Conservation (phyloP, 78 protist species). For the Bigelowiella natans region DNA sequence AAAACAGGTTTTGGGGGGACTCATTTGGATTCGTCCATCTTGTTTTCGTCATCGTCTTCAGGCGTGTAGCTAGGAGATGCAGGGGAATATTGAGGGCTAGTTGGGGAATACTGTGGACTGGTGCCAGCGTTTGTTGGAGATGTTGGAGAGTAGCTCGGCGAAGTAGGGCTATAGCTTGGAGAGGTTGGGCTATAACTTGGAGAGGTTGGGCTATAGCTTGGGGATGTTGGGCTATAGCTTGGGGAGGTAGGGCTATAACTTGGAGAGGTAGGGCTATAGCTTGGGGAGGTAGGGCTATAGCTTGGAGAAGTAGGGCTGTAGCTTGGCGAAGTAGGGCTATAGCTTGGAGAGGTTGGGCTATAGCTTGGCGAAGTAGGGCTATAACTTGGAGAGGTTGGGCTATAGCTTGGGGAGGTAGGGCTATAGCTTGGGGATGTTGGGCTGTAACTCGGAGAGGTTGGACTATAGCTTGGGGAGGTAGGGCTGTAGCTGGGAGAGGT, state of each 20-base stretch:
- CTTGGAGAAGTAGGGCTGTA: constrained; percentile 1
- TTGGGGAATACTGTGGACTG: neutral
- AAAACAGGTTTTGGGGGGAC: too few relatives aligned
- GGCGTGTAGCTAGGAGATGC: neutral
- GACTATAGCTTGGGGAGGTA: too few relatives aligned
- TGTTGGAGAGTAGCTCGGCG: constrained; percentile 33
- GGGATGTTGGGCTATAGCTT: constrained; percentile 40
- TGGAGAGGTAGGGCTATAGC: constrained; percentile 34
- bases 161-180: constrained; percentile 14
- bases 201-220: constrained; percentile 12
- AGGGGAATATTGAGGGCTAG: neutral
- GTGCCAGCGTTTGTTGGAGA: constrained; percentile 26
- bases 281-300: constrained; percentile 37
- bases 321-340: too few relatives aligned
- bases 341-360: too few relatives aligned
- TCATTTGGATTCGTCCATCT: too few relatives aligned
- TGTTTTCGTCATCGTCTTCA: too few relatives aligned
- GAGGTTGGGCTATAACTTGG: constrained; percentile 10
- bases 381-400: too few relatives aligned
- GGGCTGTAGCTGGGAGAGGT: too few relatives aligned
- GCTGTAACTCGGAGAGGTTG: too few relatives aligned
- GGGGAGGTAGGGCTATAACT: constrained; percentile 27
- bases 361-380: too few relatives aligned
- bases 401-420: too few relatives aligned
- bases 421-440: too few relatives aligned